These are phyloP conservation scores for Pontederia crassipes DNA, from an alignment of 176 grass and related monocot species.

Conservation along the genomic window DNA sequence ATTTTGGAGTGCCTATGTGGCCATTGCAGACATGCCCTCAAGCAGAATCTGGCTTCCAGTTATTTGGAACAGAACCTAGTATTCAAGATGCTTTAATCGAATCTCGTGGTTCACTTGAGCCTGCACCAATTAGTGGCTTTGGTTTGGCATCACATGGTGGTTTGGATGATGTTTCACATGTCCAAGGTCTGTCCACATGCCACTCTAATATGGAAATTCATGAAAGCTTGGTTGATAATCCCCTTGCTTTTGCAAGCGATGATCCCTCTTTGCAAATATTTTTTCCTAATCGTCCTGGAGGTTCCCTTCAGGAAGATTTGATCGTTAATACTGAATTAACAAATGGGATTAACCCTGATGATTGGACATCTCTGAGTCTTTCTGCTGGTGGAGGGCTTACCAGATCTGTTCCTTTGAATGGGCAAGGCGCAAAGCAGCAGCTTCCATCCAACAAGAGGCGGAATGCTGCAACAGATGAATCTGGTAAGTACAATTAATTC, in stretches of 20 bases:
- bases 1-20: slow-evolving; percentile 59
- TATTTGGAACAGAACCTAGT: slow-evolving; percentile 14
- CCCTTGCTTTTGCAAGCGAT: slow-evolving; percentile 30
- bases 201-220: slow-evolving; percentile 2
- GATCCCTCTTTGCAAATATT: slow-evolving; percentile 25
- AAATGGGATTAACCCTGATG: slow-evolving; percentile 11
- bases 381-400: slow-evolving; percentile 17
- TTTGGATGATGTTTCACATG: slow-evolving; percentile 9
- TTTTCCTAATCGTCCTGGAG: slow-evolving; percentile 14
- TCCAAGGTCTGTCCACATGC: slow-evolving; percentile 5
- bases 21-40: slow-evolving; percentile 26
- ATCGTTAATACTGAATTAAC: not conserved
- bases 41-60: slow-evolving; percentile 15
- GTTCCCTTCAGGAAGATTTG: slow-evolving; percentile 9
- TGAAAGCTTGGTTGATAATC: slow-evolving; percentile 17
- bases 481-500: not conserved
- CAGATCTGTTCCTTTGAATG: slow-evolving; percentile 12
- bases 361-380: slow-evolving; percentile 23
- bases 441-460: slow-evolving; percentile 16
- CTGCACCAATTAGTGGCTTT: slow-evolving; percentile 17
- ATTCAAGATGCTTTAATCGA: slow-evolving; percentile 25
- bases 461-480: slow-evolving; percentile 4
- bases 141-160: slow-evolving; percentile 22
- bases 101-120: slow-evolving; percentile 22
- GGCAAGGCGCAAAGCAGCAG: slow-evolving; percentile 19